Percentiles rank a stretch among this genome's conserved stretches.
Conservation (phyloP, 176 grass and related monocot species). For the Eremochloa ophiuroides region DNA sequence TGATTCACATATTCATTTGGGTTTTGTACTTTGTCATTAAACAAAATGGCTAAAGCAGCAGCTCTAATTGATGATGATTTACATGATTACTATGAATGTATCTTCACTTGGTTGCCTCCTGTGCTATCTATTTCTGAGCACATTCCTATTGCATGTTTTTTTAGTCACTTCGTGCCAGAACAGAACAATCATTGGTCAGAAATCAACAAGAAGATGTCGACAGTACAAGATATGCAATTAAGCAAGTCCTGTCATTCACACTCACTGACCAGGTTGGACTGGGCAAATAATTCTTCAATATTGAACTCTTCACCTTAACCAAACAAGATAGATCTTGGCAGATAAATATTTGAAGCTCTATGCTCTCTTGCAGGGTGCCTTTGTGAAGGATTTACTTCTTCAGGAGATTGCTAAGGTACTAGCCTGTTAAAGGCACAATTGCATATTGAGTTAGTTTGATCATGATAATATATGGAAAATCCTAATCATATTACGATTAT, state of each 20-base stretch:
- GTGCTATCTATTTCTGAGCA: background rate
- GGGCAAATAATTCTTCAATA: constrained; percentile 12
- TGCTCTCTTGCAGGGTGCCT: constrained; percentile 74
- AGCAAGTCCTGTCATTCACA: constrained; percentile 83
- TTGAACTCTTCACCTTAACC: constrained; percentile 5
- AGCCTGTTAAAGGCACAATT: background rate
- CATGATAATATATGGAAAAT: constrained; percentile 2
- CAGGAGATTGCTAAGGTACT: constrained; percentile 91
- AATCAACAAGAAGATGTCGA: constrained; percentile 45
- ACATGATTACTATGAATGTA: background rate
- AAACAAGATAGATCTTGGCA: constrained; percentile 2
- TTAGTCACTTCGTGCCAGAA: constrained; percentile 88
- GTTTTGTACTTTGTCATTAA: background rate
- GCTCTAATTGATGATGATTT: background rate
- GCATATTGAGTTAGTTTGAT: background rate
- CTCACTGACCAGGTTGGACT: constrained; percentile 73
- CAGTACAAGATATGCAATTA: constrained; percentile 61
- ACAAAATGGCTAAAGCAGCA: background rate
- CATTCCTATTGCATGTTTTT: constrained; percentile 16
- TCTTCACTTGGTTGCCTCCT: background rate
- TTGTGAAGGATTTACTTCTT: constrained; percentile 96
- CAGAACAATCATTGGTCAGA: constrained; percentile 58
- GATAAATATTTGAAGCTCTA: constrained; percentile 26
- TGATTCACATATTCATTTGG: background rate
- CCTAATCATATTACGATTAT: background rate